Conservation (phyloP, 2,329 filamentous ascomycete species). For the Orbilia ellipsospora region DNA sequence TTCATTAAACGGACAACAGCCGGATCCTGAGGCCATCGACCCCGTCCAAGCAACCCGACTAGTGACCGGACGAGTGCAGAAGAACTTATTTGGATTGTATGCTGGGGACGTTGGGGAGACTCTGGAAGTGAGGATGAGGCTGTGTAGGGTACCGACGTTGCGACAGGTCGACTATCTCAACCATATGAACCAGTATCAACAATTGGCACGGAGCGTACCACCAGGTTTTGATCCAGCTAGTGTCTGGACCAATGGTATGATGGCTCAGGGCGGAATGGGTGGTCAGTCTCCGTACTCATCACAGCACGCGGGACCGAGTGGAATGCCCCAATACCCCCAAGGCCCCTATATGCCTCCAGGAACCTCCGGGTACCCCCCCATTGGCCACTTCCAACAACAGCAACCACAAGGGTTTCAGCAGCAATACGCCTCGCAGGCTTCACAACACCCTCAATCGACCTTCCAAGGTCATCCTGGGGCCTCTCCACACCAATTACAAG, state of each 20-base stretch:
- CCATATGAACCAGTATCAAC: conserved; percentile 52
- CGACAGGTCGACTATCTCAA: conserved; percentile 60
- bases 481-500: conserved; percentile 22
- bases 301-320: conserved; percentile 18
- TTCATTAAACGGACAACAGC: conserved; percentile 65
- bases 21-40: conserved; percentile 62
- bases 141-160: conserved; percentile 78
- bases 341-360: conserved; percentile 42
- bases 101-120: conserved; percentile 82
- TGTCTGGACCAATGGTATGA: conserved; percentile 45
- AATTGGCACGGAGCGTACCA: conserved; percentile 40
- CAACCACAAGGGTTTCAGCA: conserved; percentile 23
- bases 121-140: conserved; percentile 88
- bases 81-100: conserved; percentile 85
- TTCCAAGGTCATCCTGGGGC: conserved; percentile 15
- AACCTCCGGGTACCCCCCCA: conserved; percentile 20
- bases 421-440: conserved; percentile 27
- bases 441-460: conserved; percentile 24
- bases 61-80: conserved; percentile 89
- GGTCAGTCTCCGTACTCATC: conserved; percentile 31
- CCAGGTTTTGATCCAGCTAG: conserved; percentile 47
- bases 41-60: conserved; percentile 64
- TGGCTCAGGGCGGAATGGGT: conserved; percentile 37
- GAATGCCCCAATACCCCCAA: conserved; percentile 29
- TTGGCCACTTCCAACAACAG: conserved; percentile 30